A percentile compares a stretch with the other conserved stretches of the same genome.
Conservation (phyloP, 2,329 filamentous ascomycete genomes). For the Cladosporium sp. region DNA sequence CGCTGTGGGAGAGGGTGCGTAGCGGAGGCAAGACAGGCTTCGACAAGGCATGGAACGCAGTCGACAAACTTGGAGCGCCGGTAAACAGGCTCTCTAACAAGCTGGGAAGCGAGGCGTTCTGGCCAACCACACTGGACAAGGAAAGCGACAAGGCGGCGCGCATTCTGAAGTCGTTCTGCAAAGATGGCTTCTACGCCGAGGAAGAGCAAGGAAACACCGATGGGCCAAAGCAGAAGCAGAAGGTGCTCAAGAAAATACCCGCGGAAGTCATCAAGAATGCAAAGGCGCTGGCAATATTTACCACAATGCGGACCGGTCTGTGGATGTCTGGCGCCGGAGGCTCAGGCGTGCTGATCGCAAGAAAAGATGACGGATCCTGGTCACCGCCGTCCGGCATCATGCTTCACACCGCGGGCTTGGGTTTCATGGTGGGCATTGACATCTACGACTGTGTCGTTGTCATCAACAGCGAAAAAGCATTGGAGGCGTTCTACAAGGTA, state of each 20-base stretch:
- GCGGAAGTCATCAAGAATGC: slow-evolving; percentile 77
- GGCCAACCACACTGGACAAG: slow-evolving; percentile 77
- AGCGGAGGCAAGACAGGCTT: slow-evolving; percentile 58
- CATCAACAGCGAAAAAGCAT: slow-evolving; percentile 76
- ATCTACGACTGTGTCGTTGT: slow-evolving; percentile 94
- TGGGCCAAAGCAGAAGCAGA: slow-evolving; percentile 55
- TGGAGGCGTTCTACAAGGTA: slow-evolving; percentile 76
- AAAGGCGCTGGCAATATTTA: slow-evolving; percentile 87
- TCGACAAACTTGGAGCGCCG: slow-evolving; percentile 61
- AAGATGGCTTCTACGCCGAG: slow-evolving; percentile 64
- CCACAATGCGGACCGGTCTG: slow-evolving; percentile 86
- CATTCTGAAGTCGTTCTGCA: slow-evolving; percentile 86
- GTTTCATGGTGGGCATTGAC: slow-evolving; percentile 85
- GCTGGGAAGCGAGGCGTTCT: slow-evolving; percentile 74
- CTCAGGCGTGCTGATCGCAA: slow-evolving; percentile 77
- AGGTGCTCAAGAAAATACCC: slow-evolving; percentile 75
- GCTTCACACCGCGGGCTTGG: slow-evolving; percentile 80
- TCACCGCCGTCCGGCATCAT: slow-evolving; percentile 86
- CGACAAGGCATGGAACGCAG: slow-evolving; percentile 63
- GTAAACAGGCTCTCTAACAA: slow-evolving; percentile 78
- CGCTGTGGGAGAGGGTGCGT: slow-evolving; percentile 51
- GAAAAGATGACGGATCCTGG: slow-evolving; percentile 82
- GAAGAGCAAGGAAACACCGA: slow-evolving; percentile 38
- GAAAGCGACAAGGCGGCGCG: slow-evolving; percentile 88
- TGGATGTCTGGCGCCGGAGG: slow-evolving; percentile 90